Evolutionary conservation across 23 red algal species (phyloP).

Genomic region (Gracilaria gracilis): DNA sequence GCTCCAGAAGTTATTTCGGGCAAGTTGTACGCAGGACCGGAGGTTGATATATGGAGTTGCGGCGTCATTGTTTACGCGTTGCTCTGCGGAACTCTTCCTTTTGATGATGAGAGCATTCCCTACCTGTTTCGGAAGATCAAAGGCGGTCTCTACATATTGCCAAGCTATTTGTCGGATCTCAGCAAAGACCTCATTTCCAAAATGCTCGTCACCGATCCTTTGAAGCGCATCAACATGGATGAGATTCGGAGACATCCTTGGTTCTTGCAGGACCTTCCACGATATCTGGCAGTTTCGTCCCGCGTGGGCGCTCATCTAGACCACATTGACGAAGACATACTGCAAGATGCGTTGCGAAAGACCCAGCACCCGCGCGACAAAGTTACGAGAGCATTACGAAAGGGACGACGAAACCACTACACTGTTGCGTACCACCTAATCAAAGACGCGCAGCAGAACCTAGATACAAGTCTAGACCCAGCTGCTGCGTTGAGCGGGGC

Average conservation of each 20-base stretch:
- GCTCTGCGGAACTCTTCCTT: slow-evolving; percentile 95
- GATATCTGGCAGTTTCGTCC: slow-evolving; percentile 83
- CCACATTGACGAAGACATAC: slow-evolving; percentile 74
- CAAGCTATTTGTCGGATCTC: slow-evolving; percentile 86
- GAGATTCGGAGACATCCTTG: slow-evolving; percentile 94
- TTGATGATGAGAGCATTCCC: slow-evolving; percentile 98
- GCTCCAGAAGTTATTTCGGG: slow-evolving; percentile 98
- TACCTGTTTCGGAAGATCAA: slow-evolving; percentile 97
- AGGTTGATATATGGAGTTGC: slow-evolving; percentile 97
- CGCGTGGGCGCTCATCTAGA: slow-evolving; percentile 54
- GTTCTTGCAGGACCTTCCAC: slow-evolving; percentile 92
- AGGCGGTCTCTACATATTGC: slow-evolving; percentile 91
- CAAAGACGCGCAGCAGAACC: slow-evolving; percentile 78
- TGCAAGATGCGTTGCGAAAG: slow-evolving; percentile 62
- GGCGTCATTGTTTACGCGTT: slow-evolving; percentile 97
- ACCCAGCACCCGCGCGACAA: slow-evolving; percentile 83
- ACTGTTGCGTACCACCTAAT: slow-evolving; percentile 92
- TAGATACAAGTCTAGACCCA: slow-evolving; percentile 79
- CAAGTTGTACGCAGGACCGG: slow-evolving; percentile 97
- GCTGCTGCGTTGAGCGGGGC: not conserved
- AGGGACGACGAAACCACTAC: slow-evolving; percentile 86
- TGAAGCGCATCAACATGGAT: slow-evolving; percentile 91
- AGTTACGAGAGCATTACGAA: slow-evolving; percentile 67
- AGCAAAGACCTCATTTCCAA: slow-evolving; percentile 88
- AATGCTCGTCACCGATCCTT: slow-evolving; percentile 95